Evolutionary conservation across 1,284 basidiomycete species (phyloP).

Genomic region (Cutaneotrichosporon dermatis): DNA sequence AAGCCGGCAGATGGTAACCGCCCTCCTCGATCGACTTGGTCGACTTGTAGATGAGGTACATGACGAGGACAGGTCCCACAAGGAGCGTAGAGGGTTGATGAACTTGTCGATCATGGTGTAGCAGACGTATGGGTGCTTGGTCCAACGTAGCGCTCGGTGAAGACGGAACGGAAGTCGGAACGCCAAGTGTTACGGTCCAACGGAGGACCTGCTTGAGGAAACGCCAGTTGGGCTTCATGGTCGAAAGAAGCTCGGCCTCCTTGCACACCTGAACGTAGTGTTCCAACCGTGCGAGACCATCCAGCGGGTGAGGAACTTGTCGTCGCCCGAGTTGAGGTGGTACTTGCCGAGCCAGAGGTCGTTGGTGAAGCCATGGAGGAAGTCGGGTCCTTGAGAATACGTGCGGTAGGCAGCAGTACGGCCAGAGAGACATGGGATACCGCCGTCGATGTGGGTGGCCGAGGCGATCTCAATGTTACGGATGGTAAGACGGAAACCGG

Average conservation of each 20-base stretch:
- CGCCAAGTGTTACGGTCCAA: slow-evolving; percentile 94
- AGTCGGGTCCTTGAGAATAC: slow-evolving; percentile 90
- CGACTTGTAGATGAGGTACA: slow-evolving; percentile 70
- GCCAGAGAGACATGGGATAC: slow-evolving; percentile 82
- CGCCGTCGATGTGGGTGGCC: slow-evolving; percentile 85
- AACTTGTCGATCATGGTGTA: slow-evolving; percentile 93
- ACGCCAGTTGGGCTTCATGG: slow-evolving; percentile 93
- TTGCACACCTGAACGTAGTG: slow-evolving; percentile 88
- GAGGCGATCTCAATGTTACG: slow-evolving; percentile 86
- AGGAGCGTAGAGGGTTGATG: slow-evolving; percentile 85
- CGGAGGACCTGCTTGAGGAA: slow-evolving; percentile 87
- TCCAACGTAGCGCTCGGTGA: slow-evolving; percentile 86
- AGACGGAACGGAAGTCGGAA: slow-evolving; percentile 77
- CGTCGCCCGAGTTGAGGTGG: slow-evolving; percentile 85
- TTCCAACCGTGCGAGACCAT: slow-evolving; percentile 92
- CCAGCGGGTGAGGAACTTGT: slow-evolving; percentile 93
- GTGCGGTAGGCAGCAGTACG: slow-evolving; percentile 88
- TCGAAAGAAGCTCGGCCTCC: slow-evolving; percentile 81
- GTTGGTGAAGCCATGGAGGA: slow-evolving; percentile 85
- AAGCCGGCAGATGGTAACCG: slow-evolving; percentile 83
- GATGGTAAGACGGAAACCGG: slow-evolving; percentile 83
- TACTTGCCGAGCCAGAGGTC: slow-evolving; percentile 90
- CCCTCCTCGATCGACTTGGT: slow-evolving; percentile 64
- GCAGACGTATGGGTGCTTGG: slow-evolving; percentile 79
- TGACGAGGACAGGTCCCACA: slow-evolving; percentile 71